Conservation (phyloP, 495 filamentous ascomycete genomes). For the Xylaria sp. region DNA sequence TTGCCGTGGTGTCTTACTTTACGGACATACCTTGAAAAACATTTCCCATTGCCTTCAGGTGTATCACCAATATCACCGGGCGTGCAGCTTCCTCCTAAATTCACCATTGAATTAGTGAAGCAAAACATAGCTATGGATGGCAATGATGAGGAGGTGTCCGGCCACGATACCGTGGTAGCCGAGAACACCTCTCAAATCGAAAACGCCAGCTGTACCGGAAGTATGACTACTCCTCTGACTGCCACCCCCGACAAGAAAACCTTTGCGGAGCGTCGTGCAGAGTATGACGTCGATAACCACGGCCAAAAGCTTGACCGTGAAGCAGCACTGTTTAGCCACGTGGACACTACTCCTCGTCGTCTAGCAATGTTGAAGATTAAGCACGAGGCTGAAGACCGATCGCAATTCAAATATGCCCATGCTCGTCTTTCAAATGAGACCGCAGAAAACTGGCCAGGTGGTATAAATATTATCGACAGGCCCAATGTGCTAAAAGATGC, state of each 20-base stretch:
- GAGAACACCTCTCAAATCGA: background rate
- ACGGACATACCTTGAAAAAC: slow-evolving; percentile 65
- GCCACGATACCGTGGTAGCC: slow-evolving; percentile 5
- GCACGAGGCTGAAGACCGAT: background rate
- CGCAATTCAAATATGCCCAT: background rate
- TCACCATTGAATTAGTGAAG: slow-evolving; percentile 62
- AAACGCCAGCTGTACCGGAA: background rate
- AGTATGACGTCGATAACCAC: slow-evolving; percentile 23
- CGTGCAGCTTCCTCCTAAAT: slow-evolving; percentile 79
- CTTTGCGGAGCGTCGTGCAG: background rate
- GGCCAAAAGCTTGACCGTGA: slow-evolving; percentile 28
- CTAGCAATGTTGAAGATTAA: background rate
- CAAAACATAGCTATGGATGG: slow-evolving; percentile 29
- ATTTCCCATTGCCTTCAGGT: slow-evolving; percentile 71
- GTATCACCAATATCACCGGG: slow-evolving; percentile 75
- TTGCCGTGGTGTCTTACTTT: slow-evolving; percentile 77
- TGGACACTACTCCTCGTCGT: slow-evolving; percentile 26
- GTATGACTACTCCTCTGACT: background rate
- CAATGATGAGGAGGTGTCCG: slow-evolving; percentile 29
- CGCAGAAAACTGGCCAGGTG: slow-evolving; percentile 26
- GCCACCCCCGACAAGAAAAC: background rate
- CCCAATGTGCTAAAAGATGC: slow-evolving; percentile 45
- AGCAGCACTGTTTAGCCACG: slow-evolving; percentile 37
- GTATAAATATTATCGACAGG: slow-evolving; percentile 42
- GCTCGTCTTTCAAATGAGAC: slow-evolving; percentile 37